Conservation (phyloP, 2,329 filamentous ascomycete species). For the Ophiocordyceps unilateralis region DNA sequence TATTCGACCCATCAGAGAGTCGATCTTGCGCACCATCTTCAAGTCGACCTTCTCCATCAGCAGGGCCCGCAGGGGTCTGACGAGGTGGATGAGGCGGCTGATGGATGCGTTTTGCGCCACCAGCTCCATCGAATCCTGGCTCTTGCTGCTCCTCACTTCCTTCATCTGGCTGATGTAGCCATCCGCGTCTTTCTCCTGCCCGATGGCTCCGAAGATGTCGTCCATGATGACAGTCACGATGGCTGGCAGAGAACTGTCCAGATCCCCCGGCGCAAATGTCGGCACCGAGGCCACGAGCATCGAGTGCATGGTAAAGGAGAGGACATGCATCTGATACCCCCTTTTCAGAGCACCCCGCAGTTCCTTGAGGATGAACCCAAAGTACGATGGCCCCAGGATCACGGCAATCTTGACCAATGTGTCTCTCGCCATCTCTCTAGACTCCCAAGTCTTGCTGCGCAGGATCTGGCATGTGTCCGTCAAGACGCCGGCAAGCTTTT, state of each 20-base stretch:
- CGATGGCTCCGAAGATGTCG: conserved; percentile 83
- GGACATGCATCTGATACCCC: conserved; percentile 85
- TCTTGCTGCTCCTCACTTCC: conserved; percentile 96
- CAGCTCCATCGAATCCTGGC: conserved; percentile 92
- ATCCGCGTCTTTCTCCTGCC: conserved; percentile 92
- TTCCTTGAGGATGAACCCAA: conserved; percentile 89
- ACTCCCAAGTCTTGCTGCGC: conserved; percentile 73
- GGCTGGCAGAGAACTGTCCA: conserved; percentile 71
- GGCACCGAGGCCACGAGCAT: conserved; percentile 64
- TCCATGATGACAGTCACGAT: conserved; percentile 86
- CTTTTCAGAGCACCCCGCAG: conserved; percentile 64
- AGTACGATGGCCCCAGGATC: conserved; percentile 64
- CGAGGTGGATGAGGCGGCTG: conserved; percentile 52
- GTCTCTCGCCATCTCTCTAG: conserved; percentile 77
- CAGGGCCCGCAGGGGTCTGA: conserved; percentile 62
- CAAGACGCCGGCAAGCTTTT: conserved; percentile 64
- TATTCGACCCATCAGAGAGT: conserved; percentile 71
- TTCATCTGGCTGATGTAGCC: conserved; percentile 93
- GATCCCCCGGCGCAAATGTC: conserved; percentile 58
- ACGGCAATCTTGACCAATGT: conserved; percentile 72
- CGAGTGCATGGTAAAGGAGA: conserved; percentile 89
- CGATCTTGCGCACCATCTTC: conserved; percentile 74
- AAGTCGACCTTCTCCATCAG: conserved; percentile 72
- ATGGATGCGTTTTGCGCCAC: conserved; percentile 72
- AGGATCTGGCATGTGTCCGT: conserved; percentile 89